These are phyloP conservation scores for Daldinia decipiens DNA, from an alignment of 495 filamentous ascomycete genomes.

Conservation along the genomic window DNA sequence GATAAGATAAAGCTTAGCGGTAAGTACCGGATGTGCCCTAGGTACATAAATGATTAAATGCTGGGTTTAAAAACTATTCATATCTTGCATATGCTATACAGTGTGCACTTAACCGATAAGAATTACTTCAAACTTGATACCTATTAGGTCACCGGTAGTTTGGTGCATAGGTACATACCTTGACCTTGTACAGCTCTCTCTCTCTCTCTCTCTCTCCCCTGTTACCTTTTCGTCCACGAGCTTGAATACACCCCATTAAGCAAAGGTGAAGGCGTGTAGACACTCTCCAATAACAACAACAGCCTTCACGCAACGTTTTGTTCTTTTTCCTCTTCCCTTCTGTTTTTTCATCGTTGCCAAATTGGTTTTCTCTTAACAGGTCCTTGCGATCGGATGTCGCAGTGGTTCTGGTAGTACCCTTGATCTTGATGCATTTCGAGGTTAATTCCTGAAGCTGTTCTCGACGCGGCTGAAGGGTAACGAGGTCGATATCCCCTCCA, in stretches of 20 bases:
- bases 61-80: background rate
- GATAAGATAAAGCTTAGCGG: too few relatives aligned
- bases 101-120: conserved; percentile 4
- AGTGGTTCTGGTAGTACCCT: conserved; percentile 17
- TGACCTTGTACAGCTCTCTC: background rate
- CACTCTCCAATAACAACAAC: background rate
- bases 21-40: too few relatives aligned
- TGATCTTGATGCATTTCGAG: conserved; percentile 43
- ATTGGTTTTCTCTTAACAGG: background rate
- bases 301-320: background rate
- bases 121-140: background rate
- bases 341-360: background rate
- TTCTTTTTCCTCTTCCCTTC: background rate
- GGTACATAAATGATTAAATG: background rate
- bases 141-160: background rate
- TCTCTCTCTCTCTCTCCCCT: background rate
- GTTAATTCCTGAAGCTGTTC: conserved; percentile 43
- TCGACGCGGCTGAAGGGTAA: conserved; percentile 40
- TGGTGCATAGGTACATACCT: background rate
- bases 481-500: conserved; percentile 11
- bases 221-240: conserved; percentile 3
- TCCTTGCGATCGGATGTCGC: conserved; percentile 41
- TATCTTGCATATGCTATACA: background rate
- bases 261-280: background rate
- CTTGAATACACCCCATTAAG: background rate